These are phyloP conservation scores for Mycena sp. DNA, from an alignment of 1,284 basidiomycete genomes.

Conservation along the genomic window DNA sequence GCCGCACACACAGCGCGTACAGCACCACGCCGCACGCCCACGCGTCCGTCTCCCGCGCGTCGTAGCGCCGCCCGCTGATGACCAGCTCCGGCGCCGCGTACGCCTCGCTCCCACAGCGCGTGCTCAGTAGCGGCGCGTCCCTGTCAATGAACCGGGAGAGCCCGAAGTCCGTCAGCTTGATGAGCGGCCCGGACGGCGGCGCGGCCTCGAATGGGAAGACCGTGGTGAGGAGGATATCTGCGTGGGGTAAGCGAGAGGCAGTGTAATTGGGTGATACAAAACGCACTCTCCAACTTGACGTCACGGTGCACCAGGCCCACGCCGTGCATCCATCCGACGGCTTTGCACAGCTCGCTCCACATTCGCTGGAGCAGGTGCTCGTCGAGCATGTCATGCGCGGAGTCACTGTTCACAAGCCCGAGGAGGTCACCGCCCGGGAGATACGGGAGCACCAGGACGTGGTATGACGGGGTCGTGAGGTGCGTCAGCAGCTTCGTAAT, in stretches of 20 bases:
- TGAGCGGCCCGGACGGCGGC: conserved; percentile 57
- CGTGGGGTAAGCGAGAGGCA: not conserved
- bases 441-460: conserved; percentile 85
- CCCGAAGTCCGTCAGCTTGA: conserved; percentile 94
- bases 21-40: conserved; percentile 92
- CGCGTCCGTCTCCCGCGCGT: conserved; percentile 88
- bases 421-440: conserved; percentile 88
- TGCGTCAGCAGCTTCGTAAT: conserved; percentile 81
- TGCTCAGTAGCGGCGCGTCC: conserved; percentile 75
- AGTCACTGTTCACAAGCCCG: conserved; percentile 75
- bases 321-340: conserved; percentile 91
- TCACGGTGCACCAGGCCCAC: conserved; percentile 91
- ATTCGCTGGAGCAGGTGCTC: conserved; percentile 73
- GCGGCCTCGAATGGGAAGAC: conserved; percentile 36
- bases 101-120: conserved; percentile 90
- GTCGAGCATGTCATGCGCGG: conserved; percentile 54
- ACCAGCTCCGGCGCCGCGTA: conserved; percentile 94
- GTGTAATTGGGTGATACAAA: not conserved
- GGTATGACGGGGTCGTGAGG: conserved; percentile 79
- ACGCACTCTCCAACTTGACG: conserved; percentile 94
- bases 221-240: conserved; percentile 67
- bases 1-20: conserved; percentile 77
- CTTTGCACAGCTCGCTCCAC: conserved; percentile 83
- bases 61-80: conserved; percentile 70
- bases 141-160: conserved; percentile 88